phyloP scores from a whole-genome alignment of 148 eudicot genomes.

The Rhododendron ferrugineum region DNA sequence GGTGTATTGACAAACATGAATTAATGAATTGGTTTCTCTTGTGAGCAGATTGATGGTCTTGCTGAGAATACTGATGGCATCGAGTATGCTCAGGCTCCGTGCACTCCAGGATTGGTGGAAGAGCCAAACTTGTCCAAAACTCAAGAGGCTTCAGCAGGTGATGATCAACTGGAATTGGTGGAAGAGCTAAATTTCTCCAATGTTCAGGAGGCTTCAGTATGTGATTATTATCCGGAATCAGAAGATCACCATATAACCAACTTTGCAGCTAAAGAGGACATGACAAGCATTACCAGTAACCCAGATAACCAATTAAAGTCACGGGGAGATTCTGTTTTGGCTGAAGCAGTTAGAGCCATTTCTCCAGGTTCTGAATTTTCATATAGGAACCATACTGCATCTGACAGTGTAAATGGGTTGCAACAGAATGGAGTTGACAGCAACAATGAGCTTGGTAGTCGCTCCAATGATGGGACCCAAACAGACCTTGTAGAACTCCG shows the following conservation, averaged over 20 bases:
- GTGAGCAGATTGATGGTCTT: slow-evolving; percentile 26
- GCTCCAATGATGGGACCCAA: slow-evolving; percentile 18
- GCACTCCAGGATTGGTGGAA: slow-evolving; percentile 80
- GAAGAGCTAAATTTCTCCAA: slow-evolving; percentile 37
- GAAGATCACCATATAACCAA: slow-evolving; percentile 48
- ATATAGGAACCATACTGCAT: slow-evolving; percentile 18
- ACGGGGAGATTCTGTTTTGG: slow-evolving; percentile 13
- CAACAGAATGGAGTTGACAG: slow-evolving; percentile 21
- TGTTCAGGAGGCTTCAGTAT: slow-evolving; percentile 49
- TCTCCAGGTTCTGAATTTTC: slow-evolving; percentile 19
- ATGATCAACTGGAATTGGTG: slow-evolving; percentile 75
- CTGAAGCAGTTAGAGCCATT: slow-evolving; percentile 13
- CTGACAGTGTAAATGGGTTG: slow-evolving; percentile 16
- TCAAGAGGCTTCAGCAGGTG: slow-evolving; percentile 69
- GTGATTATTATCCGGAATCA: slow-evolving; percentile 65
- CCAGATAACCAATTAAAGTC: slow-evolving; percentile 21
- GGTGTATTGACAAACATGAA: background rate
- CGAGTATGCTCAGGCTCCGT: slow-evolving; percentile 71
- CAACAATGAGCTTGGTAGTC: slow-evolving; percentile 18
- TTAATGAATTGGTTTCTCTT: background rate
- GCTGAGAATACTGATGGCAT: slow-evolving; percentile 21
- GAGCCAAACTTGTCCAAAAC: slow-evolving; percentile 65
- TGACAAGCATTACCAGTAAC: slow-evolving; percentile 29
- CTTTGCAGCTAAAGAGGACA: slow-evolving; percentile 31
- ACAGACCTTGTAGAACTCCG: slow-evolving; percentile 15